Percentiles rank a stretch among this genome's conserved stretches.
Evolutionary conservation across 2,329 filamentous ascomycete genomes (phyloP).

Genomic region (Ophiostoma tasmaniense): DNA sequence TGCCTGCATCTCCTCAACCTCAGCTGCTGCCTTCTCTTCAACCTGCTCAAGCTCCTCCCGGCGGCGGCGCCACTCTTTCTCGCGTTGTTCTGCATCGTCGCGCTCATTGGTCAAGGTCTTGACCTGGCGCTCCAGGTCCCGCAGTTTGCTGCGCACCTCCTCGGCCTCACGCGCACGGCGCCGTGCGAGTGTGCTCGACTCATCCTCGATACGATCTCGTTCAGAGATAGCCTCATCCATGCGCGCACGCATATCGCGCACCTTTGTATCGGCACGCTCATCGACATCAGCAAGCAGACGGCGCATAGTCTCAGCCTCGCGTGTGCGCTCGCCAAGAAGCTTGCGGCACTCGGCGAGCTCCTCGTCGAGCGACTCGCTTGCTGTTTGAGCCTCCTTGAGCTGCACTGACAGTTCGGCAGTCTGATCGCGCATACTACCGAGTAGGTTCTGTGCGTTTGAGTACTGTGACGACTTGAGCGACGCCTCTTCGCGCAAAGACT

Average conservation of each 20-base stretch:
- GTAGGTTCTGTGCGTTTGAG: slow-evolving; percentile 70
- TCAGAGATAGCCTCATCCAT: slow-evolving; percentile 92
- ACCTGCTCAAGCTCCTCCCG: slow-evolving; percentile 68
- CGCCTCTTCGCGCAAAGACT: slow-evolving; percentile 65
- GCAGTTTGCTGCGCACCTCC: slow-evolving; percentile 68
- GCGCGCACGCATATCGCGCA: slow-evolving; percentile 79
- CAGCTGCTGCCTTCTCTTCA: slow-evolving; percentile 59
- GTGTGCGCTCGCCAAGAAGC: slow-evolving; percentile 75
- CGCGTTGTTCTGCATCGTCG: slow-evolving; percentile 65
- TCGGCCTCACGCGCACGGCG: slow-evolving; percentile 75
- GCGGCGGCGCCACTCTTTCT: slow-evolving; percentile 65
- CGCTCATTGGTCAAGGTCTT: slow-evolving; percentile 64
- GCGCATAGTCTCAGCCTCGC: slow-evolving; percentile 93
- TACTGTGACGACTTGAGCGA: slow-evolving; percentile 81
- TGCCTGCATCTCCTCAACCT: slow-evolving; percentile 56
- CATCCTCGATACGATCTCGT: slow-evolving; percentile 84
- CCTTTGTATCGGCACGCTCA: slow-evolving; percentile 67
- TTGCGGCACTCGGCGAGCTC: slow-evolving; percentile 83
- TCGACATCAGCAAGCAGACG: slow-evolving; percentile 80
- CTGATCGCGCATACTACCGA: slow-evolving; percentile 91
- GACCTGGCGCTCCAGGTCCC: slow-evolving; percentile 72
- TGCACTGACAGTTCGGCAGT: slow-evolving; percentile 80
- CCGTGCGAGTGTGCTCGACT: slow-evolving; percentile 68
- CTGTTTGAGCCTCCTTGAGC: slow-evolving; percentile 77
- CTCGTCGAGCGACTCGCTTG: slow-evolving; percentile 81